Evolutionary conservation across 108 stramenopile species (phyloP), one percentile per base, ranked within the genome.

Genomic region (Nannochloropsis oceanica): DNA sequence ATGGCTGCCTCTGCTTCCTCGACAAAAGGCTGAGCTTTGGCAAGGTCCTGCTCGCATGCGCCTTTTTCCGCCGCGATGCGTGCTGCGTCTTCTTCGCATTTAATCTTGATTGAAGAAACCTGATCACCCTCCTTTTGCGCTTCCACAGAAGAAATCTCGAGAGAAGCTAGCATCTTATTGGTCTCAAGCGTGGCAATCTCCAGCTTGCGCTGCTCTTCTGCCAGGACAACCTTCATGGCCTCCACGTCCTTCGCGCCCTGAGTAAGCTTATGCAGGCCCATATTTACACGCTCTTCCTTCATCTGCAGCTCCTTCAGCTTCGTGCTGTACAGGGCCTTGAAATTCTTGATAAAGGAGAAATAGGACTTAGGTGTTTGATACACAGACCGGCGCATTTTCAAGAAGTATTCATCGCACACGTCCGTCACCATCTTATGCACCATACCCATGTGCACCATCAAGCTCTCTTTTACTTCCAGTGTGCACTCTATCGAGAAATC

Each of bases 291-390:
- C 84, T 90, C 89, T 85, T 95, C 95, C 89, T 96, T 96, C 59
- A 94, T 92, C 86, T 94, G 93, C 50, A 96, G 89, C 79, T 94
- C 93, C 44, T 83, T 90, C 11, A 96, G 92, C 91, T 95, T 95
- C 80, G 81, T 85, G 26, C 73, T 81, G 90, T 96, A 96, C 93
- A 93, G 90, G 44, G 73, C 81, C 88, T 94, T 94, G 92, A 93
- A 96, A 44, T 93, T 93, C 42, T 93, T 90, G 80, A 96, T 93
- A 90, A 96, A 96, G 59, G 92, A 93, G 24, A 96, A 90, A 85
- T 94, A 96, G 46, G 93, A 93, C 91, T 96, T 96, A 43, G 95
- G 95, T 44, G 95, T 96, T 86, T 96, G 95, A 84, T 94, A 95
- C 42, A 96, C 95, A 80, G 90, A 92, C 25, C 95, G 86, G 50